Evolutionary conservation across 352 stramenopile genomes (phyloP).

Genomic region (Globisporangium nodosum): DNA sequence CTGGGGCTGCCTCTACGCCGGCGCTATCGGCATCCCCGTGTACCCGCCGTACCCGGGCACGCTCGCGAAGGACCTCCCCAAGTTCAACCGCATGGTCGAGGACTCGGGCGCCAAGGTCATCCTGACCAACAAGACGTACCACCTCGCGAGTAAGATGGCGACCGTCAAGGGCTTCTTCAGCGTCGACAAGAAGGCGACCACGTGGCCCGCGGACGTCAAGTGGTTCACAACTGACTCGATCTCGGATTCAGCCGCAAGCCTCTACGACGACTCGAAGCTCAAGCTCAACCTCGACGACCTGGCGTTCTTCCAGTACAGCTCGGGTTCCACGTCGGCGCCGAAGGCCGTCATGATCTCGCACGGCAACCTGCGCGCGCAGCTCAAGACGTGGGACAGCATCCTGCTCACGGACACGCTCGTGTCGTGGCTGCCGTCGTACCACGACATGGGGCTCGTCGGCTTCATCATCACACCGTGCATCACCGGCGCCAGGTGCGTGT

Average conservation of each 20-base stretch:
- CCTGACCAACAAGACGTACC: slow-evolving; percentile 72
- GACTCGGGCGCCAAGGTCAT: slow-evolving; percentile 62
- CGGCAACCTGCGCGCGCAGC: slow-evolving; percentile 60
- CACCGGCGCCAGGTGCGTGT: slow-evolving; percentile 54
- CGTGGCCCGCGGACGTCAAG: slow-evolving; percentile 59
- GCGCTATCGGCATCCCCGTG: slow-evolving; percentile 62
- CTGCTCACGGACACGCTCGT: slow-evolving; percentile 55
- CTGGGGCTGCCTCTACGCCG: slow-evolving; percentile 76
- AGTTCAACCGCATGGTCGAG: slow-evolving; percentile 73
- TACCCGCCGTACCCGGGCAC: slow-evolving; percentile 73
- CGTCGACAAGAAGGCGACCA: slow-evolving; percentile 27
- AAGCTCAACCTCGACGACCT: slow-evolving; percentile 44
- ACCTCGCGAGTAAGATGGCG: slow-evolving; percentile 74
- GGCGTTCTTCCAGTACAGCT: slow-evolving; percentile 85
- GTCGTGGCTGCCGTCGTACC: slow-evolving; percentile 77
- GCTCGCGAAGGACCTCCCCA: slow-evolving; percentile 68
- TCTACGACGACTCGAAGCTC: slow-evolving; percentile 45
- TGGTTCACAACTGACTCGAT: slow-evolving; percentile 73
- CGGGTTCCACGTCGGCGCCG: slow-evolving; percentile 67
- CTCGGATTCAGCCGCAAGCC: slow-evolving; percentile 35
- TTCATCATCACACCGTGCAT: slow-evolving; percentile 71
- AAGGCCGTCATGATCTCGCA: slow-evolving; percentile 86
- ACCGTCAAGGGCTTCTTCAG: slow-evolving; percentile 78
- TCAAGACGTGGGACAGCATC: slow-evolving; percentile 77
- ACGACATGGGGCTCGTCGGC: slow-evolving; percentile 83